A percentile compares a stretch with the other conserved stretches of the same genome.
Conservation (phyloP, 1,284 basidiomycete species). For the Naganishia liquefaciens region DNA sequence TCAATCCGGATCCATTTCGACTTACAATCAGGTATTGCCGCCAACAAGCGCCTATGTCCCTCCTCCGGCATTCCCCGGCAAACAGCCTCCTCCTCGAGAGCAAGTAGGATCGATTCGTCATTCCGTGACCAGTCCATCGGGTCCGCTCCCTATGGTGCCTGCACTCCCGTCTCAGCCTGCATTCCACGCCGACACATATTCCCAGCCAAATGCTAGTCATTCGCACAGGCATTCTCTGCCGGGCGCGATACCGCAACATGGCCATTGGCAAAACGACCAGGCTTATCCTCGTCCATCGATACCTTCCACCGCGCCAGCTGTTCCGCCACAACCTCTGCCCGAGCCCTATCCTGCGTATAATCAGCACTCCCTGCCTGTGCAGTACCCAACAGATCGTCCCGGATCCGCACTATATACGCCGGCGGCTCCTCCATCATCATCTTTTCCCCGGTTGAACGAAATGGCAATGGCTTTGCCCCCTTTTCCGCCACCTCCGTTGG, state of each 20-base stretch:
- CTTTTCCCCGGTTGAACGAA: slow-evolving; percentile 30
- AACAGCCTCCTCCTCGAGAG: not conserved
- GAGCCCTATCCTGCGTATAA: slow-evolving; percentile 1
- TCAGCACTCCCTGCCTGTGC: not conserved
- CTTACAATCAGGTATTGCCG: not conserved
- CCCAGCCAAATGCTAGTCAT: slow-evolving; percentile 6
- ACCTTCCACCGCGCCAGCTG: not conserved
- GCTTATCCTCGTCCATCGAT: not conserved
- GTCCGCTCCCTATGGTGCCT: too few relatives aligned
- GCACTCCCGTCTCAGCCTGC: not conserved
- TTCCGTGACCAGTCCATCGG: too few relatives aligned
- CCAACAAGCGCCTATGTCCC: slow-evolving; percentile 13
- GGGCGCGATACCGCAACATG: slow-evolving; percentile 28
- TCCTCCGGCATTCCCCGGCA: slow-evolving; percentile 15
- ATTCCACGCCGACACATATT: not conserved
- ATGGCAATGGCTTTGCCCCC: slow-evolving; percentile 13
- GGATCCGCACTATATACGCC: slow-evolving; percentile 17
- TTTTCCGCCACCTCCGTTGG: slow-evolving; percentile 11
- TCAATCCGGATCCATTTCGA: not conserved
- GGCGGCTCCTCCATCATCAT: slow-evolving; percentile 24
- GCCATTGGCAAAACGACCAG: slow-evolving; percentile 23
- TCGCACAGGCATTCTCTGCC: slow-evolving; percentile 26
- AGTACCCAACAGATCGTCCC: not conserved
- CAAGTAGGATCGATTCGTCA: not conserved
- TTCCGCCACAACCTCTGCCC: not conserved